Percentiles rank a stretch among this genome's conserved stretches.
phyloP scores from a whole-genome alignment of 2,329 filamentous ascomycete genomes.

The Hypoxylon sp. region DNA sequence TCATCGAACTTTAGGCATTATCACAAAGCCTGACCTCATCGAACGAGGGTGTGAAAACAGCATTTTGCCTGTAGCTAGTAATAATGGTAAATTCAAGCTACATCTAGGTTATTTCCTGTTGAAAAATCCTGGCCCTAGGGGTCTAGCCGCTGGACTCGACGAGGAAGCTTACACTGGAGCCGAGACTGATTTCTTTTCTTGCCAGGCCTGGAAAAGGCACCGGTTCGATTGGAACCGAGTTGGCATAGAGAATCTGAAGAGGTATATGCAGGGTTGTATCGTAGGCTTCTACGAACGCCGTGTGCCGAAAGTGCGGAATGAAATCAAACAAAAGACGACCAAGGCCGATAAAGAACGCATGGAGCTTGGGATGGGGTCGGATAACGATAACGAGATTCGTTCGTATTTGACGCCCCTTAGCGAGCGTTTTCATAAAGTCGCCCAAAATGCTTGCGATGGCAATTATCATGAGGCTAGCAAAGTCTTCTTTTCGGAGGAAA shows the following conservation, averaged over 20 bases:
- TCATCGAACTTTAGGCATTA: conserved; percentile 60
- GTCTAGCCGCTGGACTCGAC: background rate
- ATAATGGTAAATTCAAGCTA: background rate
- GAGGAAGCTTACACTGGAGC: background rate
- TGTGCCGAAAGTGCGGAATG: background rate
- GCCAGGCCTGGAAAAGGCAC: background rate
- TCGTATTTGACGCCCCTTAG: background rate
- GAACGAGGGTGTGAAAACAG: background rate
- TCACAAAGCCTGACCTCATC: conserved; percentile 62
- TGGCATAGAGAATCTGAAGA: conserved; percentile 6
- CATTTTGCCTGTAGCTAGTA: background rate
- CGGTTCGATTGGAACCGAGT: background rate
- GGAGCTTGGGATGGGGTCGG: background rate
- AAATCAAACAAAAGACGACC: background rate
- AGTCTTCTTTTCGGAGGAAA: conserved; percentile 10
- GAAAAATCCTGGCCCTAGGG: background rate
- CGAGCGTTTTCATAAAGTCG: conserved; percentile 7
- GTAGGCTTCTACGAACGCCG: conserved; percentile 2
- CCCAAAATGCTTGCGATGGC: conserved; percentile 8
- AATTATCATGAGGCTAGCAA: background rate
- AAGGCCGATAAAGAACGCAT: background rate
- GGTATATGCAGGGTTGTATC: conserved; percentile 1
- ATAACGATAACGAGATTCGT: conserved; percentile 5
- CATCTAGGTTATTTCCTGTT: conserved; percentile 9
- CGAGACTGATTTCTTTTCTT: conserved; percentile 5